Conservation (phyloP, 106 monocot species). For the Apostasia ramifera region DNA sequence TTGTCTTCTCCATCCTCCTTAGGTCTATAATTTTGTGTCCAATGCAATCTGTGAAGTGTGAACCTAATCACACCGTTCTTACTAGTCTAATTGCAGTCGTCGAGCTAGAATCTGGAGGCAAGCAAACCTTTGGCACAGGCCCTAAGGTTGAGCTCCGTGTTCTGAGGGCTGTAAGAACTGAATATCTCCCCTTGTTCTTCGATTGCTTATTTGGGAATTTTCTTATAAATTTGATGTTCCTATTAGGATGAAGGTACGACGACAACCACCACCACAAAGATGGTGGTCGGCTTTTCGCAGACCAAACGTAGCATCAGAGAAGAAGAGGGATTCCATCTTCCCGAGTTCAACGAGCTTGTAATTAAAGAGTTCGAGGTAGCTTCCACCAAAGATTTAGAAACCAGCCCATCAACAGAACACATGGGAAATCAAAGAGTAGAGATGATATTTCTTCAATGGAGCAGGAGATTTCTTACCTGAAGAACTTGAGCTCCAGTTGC, state of each 20-base stretch:
- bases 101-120: slow-evolving; percentile 7
- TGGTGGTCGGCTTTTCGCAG: slow-evolving; percentile 20
- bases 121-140: background rate
- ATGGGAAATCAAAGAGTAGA: slow-evolving; percentile 4
- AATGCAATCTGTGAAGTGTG: background rate
- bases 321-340: slow-evolving; percentile 40
- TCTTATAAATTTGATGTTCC: slow-evolving; percentile 3
- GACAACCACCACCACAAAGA: slow-evolving; percentile 31
- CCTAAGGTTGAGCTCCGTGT: slow-evolving; percentile 38
- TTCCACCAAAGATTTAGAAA: slow-evolving; percentile 3
- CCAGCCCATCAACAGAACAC: background rate
- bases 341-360: slow-evolving; percentile 39
- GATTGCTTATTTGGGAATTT: background rate
- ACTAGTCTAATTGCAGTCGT: background rate
- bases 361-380: slow-evolving; percentile 30
- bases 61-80: background rate
- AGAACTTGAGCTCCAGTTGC: slow-evolving; percentile 42
- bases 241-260: slow-evolving; percentile 36
- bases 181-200: background rate
- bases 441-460: slow-evolving; percentile 22
- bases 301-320: slow-evolving; percentile 23
- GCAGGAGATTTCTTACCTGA: slow-evolving; percentile 40
- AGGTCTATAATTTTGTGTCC: slow-evolving; percentile 2
- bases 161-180: slow-evolving; percentile 26
- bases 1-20: background rate